A percentile compares a stretch with the other conserved stretches of the same genome.
These are phyloP conservation scores for Oryza coarctata DNA, from an alignment of 176 grass and related monocot species.

Conservation along the genomic window DNA sequence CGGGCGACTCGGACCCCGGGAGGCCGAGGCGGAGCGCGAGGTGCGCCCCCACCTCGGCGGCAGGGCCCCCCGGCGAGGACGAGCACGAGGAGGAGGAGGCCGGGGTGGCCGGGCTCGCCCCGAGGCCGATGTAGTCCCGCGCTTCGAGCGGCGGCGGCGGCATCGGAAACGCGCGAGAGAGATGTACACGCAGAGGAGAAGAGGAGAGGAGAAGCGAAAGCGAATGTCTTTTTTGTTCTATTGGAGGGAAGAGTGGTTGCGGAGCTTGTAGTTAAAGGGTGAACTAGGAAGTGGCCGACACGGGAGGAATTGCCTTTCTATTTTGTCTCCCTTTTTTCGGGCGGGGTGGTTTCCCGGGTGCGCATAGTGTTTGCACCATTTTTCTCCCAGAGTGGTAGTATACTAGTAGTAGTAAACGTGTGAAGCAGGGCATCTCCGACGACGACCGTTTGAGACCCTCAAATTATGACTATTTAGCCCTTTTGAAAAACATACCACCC, in stretches of 20 bases:
- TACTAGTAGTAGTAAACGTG: no score
- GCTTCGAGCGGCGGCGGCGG: conserved; percentile 36
- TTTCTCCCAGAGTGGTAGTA: no score
- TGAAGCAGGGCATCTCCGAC: no score
- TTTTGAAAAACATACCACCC: no score
- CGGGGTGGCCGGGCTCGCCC: background rate
- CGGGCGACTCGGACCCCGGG: conserved; percentile 40
- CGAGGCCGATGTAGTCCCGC: conserved; percentile 54
- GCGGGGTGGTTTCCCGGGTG: conserved; percentile 27
- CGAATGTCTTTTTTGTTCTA: background rate
- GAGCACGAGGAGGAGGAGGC: background rate
- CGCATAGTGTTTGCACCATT: conserved; percentile 1
- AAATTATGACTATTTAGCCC: no score
- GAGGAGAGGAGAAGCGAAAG: background rate
- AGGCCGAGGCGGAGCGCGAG: conserved; percentile 59
- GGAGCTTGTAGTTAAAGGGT: background rate
- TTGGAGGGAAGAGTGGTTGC: background rate
- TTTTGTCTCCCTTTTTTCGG: conserved; percentile 37
- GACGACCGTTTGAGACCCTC: no score
- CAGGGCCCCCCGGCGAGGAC: background rate
- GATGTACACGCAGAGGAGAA: background rate
- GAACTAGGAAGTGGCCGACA: conserved; percentile 48
- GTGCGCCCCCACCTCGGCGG: conserved; percentile 22
- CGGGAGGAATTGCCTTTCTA: conserved; percentile 9
- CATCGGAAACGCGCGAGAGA: conserved; percentile 4